phyloP scores from a whole-genome alignment of 768 basidiomycete species.

The Mrakia blollopis region DNA sequence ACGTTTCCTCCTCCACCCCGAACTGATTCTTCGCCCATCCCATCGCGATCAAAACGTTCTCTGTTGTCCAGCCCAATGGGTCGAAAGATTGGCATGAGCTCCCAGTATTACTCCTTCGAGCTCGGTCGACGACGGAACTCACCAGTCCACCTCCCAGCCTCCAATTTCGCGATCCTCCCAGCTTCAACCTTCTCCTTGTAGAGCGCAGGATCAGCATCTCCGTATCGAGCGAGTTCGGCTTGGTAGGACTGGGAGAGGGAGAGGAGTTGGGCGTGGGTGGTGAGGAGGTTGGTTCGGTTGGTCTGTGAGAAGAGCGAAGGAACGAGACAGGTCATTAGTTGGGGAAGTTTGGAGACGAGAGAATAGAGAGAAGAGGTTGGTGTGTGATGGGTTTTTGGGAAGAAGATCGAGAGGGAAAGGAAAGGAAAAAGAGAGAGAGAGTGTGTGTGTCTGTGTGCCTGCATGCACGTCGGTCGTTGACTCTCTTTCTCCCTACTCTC shows the following conservation, averaged over 20 bases:
- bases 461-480: background rate
- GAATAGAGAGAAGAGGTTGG: background rate
- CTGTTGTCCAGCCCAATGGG: background rate
- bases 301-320: constrained; percentile 49
- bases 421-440: too few relatives aligned
- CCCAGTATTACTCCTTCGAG: too few relatives aligned
- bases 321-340: background rate
- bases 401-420: background rate
- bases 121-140: too few relatives aligned
- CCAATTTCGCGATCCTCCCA: constrained; percentile 71
- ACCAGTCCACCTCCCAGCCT: constrained; percentile 86
- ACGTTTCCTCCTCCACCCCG: background rate
- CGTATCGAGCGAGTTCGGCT: constrained; percentile 68
- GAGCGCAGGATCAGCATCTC: constrained; percentile 75
- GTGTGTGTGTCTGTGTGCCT: too few relatives aligned
- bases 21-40: background rate
- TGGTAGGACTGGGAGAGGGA: constrained; percentile 55
- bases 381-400: too few relatives aligned
- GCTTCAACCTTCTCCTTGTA: constrained; percentile 72
- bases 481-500: too few relatives aligned
- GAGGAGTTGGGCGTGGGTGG: constrained; percentile 51
- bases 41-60: background rate
- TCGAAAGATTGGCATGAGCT: too few relatives aligned
- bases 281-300: constrained; percentile 55
- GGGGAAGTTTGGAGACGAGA: background rate